These are phyloP conservation scores for Colletotrichum lindemuthianum DNA, from an alignment of 2,329 filamentous ascomycete species.

Conservation along the genomic window DNA sequence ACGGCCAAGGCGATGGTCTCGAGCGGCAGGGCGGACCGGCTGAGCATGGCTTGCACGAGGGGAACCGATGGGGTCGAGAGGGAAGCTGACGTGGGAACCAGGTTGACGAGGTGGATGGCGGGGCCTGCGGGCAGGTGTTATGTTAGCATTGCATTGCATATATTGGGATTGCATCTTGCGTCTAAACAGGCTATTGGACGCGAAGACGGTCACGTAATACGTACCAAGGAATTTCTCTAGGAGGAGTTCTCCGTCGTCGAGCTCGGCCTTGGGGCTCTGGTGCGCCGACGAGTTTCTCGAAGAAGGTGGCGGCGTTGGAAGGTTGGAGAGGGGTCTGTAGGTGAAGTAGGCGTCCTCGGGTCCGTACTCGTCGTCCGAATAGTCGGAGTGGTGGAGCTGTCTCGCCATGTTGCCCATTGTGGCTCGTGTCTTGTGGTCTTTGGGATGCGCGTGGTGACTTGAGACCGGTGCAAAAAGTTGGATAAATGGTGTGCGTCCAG, in stretches of 20 bases:
- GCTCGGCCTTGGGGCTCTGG: constrained; percentile 54
- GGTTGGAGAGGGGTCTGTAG: constrained; percentile 73
- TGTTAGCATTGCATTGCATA: constrained; percentile 35
- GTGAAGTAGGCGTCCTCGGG: constrained; percentile 67
- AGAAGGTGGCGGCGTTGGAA: constrained; percentile 73
- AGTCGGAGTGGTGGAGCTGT: constrained; percentile 35
- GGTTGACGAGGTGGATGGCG: constrained; percentile 72
- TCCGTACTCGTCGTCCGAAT: constrained; percentile 57
- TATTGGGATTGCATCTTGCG: constrained; percentile 38
- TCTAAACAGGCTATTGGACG: constrained; percentile 18
- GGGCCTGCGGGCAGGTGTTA: constrained; percentile 58
- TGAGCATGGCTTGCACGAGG: constrained; percentile 69
- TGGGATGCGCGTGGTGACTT: constrained; percentile 2
- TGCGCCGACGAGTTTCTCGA: constrained; percentile 54
- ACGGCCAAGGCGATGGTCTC: constrained; percentile 72
- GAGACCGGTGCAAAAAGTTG: background rate
- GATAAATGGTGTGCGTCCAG: background rate
- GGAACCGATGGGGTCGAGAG: constrained; percentile 66
- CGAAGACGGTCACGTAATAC: constrained; percentile 36
- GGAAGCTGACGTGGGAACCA: constrained; percentile 72
- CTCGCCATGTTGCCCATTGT: constrained; percentile 36
- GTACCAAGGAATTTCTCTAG: constrained; percentile 52
- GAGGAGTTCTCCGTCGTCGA: constrained; percentile 57
- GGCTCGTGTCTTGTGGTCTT: background rate
- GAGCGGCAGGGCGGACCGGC: constrained; percentile 65